These are phyloP conservation scores for Murraya koenigii DNA, from an alignment of 345 rosid genomes.

Conservation along the genomic window DNA sequence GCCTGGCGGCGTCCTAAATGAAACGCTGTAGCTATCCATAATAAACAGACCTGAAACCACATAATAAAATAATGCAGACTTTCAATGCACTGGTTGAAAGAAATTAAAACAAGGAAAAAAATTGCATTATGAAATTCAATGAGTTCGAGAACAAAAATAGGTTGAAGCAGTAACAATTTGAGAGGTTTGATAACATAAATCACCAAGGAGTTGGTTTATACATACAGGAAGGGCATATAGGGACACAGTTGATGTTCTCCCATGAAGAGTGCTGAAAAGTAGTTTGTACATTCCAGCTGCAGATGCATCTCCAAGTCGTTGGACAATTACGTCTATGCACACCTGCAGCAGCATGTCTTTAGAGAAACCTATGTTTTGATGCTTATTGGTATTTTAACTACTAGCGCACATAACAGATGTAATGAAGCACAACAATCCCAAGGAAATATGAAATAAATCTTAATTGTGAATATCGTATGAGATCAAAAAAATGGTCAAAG, in stretches of 20 bases:
- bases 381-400: constrained; percentile 5
- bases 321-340: constrained; percentile 86
- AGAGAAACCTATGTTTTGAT: constrained; percentile 8
- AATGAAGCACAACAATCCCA: background rate
- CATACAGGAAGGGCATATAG: constrained; percentile 80
- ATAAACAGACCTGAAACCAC: constrained; percentile 51
- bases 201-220: background rate
- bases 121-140: background rate
- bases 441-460: background rate
- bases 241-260: constrained; percentile 61
- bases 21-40: constrained; percentile 75
- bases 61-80: constrained; percentile 6
- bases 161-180: background rate
- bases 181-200: background rate
- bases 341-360: constrained; percentile 39
- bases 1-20: constrained; percentile 71
- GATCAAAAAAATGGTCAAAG: background rate
- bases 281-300: constrained; percentile 88
- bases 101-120: background rate
- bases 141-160: background rate
- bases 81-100: background rate
- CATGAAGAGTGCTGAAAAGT: constrained; percentile 63
- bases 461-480: background rate
- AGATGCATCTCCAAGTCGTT: constrained; percentile 92
- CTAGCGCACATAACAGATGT: background rate